Evolutionary conservation across 257 asterid species (phyloP).

Genomic region (Primulina huaijiensis): DNA sequence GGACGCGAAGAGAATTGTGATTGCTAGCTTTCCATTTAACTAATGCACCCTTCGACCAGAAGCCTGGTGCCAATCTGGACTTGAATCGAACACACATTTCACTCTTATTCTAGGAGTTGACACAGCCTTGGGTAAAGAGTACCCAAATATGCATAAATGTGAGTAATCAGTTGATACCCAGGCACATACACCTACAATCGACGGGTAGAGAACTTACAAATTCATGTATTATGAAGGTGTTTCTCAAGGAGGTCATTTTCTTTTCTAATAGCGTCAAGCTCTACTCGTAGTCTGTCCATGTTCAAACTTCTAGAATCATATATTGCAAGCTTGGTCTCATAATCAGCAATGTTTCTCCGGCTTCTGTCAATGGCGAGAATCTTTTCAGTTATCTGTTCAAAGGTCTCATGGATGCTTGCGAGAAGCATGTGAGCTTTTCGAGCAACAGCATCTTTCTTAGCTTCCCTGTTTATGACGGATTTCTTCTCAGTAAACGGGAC

Average conservation of each 20-base stretch:
- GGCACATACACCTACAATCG: not conserved
- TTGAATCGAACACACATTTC: not conserved
- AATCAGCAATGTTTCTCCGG: slow-evolving; percentile 57
- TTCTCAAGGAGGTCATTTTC: slow-evolving; percentile 66
- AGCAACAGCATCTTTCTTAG: slow-evolving; percentile 62
- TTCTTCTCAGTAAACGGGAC: not conserved
- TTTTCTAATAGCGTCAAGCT: slow-evolving; percentile 63
- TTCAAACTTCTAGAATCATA: slow-evolving; percentile 48
- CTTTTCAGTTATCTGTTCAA: slow-evolving; percentile 61
- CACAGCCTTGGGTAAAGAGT: not conserved
- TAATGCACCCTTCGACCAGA: not conserved
- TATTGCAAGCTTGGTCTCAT: slow-evolving; percentile 60
- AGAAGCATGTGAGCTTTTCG: slow-evolving; percentile 64
- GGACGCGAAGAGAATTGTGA: not conserved
- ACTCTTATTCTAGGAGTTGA: not conserved
- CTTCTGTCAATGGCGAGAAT: slow-evolving; percentile 57
- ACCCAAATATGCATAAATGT: not conserved
- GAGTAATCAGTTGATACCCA: not conserved
- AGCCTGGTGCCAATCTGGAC: not conserved
- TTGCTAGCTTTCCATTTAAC: not conserved
- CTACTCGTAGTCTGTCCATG: slow-evolving; percentile 55
- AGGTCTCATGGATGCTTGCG: slow-evolving; percentile 59
- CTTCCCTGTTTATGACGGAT: slow-evolving; percentile 50
- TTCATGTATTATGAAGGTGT: slow-evolving; percentile 23
- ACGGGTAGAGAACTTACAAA: not conserved